These are phyloP conservation scores for Fusarium sarcochroum DNA, from an alignment of 2,329 filamentous ascomycete genomes.

Conservation along the genomic window DNA sequence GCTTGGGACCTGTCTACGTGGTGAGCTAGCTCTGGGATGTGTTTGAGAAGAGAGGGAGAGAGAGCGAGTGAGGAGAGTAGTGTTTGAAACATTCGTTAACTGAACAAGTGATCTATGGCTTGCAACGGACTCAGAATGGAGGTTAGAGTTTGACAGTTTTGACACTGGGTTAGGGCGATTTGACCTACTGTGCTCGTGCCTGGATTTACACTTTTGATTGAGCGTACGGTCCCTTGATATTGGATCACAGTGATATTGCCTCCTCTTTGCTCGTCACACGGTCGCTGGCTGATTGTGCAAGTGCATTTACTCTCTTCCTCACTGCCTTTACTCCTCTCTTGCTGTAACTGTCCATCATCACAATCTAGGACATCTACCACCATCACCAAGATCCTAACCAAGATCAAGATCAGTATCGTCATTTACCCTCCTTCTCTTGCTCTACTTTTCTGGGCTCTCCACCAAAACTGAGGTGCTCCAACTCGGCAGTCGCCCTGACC, in stretches of 20 bases:
- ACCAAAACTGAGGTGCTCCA: conserved; percentile 40
- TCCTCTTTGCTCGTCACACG: conserved; percentile 16
- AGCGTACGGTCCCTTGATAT: conserved; percentile 20
- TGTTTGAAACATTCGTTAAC: conserved; percentile 27
- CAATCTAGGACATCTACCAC: background rate
- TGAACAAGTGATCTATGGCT: conserved; percentile 14
- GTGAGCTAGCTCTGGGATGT: conserved; percentile 29
- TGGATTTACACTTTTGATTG: conserved; percentile 28
- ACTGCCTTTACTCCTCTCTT: background rate
- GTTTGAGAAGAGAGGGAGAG: background rate
- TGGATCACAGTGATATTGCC: conserved; percentile 17
- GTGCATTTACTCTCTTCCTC: background rate
- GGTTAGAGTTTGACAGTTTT: conserved; percentile 28
- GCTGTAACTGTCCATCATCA: background rate
- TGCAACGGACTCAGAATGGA: background rate
- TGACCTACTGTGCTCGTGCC: conserved; percentile 26
- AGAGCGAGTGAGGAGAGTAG: background rate
- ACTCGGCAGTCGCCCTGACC: conserved; percentile 49
- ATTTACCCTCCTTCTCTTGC: conserved; percentile 24
- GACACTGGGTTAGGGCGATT: conserved; percentile 1
- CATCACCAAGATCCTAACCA: background rate
- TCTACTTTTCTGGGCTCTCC: conserved; percentile 15
- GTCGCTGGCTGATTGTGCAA: background rate
- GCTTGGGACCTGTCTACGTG: conserved; percentile 13
- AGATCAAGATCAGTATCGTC: conserved; percentile 23